These are phyloP conservation scores for Rosa hybrid DNA, from an alignment of 331 rosid genomes.

Conservation along the genomic window DNA sequence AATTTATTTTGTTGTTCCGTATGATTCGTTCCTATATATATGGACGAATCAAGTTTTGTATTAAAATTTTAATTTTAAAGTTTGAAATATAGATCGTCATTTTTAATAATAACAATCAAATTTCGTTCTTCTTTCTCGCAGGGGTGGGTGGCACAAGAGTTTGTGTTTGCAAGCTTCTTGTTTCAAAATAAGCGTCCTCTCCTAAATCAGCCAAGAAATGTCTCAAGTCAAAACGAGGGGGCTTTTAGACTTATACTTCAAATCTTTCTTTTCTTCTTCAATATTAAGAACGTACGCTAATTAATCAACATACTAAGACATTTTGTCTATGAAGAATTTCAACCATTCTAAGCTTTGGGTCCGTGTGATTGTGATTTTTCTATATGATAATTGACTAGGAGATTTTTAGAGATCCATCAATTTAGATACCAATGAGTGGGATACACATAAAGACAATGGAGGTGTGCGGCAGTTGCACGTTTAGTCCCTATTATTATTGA, in stretches of 20 bases:
- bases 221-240: conserved; percentile 4
- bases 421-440: background rate
- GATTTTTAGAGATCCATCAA: background rate
- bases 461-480: conserved; percentile 9
- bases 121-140: background rate
- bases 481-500: background rate
- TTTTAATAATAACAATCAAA: background rate
- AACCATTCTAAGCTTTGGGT: background rate
- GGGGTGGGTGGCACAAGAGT: background rate
- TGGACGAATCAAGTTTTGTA: too few species aligned
- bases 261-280: background rate
- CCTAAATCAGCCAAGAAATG: background rate
- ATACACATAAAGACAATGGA: background rate
- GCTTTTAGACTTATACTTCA: background rate
- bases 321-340: background rate
- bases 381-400: background rate
- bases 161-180: background rate
- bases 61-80: too few species aligned
- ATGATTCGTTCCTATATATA: too few species aligned
- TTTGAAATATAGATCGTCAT: background rate
- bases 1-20: too few species aligned
- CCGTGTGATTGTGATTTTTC: background rate
- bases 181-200: background rate
- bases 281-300: too few species aligned
- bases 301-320: too few species aligned